Evolutionary conservation across 768 basidiomycete genomes (phyloP), one percentile per base, ranked within the genome.

Genomic region (Leccinum broughii): DNA sequence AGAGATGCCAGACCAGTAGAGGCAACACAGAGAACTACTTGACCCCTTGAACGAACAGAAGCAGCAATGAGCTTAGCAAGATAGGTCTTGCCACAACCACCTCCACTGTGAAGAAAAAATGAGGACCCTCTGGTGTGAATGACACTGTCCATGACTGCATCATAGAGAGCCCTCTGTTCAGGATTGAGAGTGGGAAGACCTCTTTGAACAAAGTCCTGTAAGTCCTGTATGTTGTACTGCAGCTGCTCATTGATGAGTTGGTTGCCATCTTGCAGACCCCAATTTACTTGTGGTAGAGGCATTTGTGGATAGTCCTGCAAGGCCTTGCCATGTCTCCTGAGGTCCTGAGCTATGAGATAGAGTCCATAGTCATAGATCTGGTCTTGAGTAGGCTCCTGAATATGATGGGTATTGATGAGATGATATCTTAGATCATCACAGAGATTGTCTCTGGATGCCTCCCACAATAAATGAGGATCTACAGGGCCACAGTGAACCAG

Each of bases 211-310:
- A n/a, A 46, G 8, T 17, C 17, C 11, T 46, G 44, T 10, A n/a
- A 22, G 7, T 46, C 44, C 20, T 20, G 44, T 46, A 17, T 20
- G 9, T 46, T 22, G 3, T n/a, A 46, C 17, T 37, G 35, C 78
- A 46, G 44, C 44, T 46, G 44, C 44, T 46, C 44, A 46, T 46
- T 46, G 44, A 46, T 46, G 20, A 46, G 44, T 46, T 22, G 8
- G 3, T 46, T 46, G 17, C 44, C 44, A n/a, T 46, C 44, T 14
- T 46, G 44, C 9, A 14, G 44, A 22, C 44, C 44, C 20, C 44
- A 46, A 17, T 46, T 46, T 10, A n/a, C n/a, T 46, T 46, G 44
- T 46, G 20, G 20, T 22, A 46, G 44, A 46, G 44, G 44, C 44
- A 46, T 46, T 0, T 22, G n/a, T 46, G 8, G n/a, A 46, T n/a